Evolutionary conservation across 139 green algal species (phyloP), one percentile per base, ranked within the genome.

Genomic region (Pseudopediastrum boryanum): DNA sequence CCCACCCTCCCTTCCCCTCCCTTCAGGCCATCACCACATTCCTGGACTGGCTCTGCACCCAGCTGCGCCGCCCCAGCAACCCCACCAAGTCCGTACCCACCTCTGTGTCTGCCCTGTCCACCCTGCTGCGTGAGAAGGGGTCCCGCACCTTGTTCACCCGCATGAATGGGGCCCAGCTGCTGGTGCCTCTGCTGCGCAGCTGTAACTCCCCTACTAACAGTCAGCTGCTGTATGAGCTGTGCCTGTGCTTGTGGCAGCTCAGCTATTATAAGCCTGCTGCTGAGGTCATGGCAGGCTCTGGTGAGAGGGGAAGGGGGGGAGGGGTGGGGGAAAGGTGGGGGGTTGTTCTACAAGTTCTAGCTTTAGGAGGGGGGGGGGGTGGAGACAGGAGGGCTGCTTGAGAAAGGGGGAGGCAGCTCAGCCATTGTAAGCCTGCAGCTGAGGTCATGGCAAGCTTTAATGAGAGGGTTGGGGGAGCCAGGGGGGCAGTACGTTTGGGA

Each of bases 161-260:
- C 36, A 81, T 75, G 44, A 85, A 84, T 23, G 94, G 83, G 59
- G 84, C 90, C 54, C 61, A 67, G 58, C 85, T 95, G 78, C 83
- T 97, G 51, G 85, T 84, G 3, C 89, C 93, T 0, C 86, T 96
- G 50, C 76, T 97, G 69, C 73, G 74, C 52, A 80, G 59, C 46
- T 85, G 78, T 79, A 89, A 59, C 75, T 84, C 71, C 56, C 83
- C 87, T 13, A 80, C 78, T 46, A 90, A 90, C 85, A 87, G 89
- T 52, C 96, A 99, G 90, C 89, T 98, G 72, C 87, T 96, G 63
- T 99, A 99, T 83, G 95, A 99, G 86, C 87, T 91, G 0, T 89
- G 85, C 67, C 85, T 99, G 71, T 97, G 91, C 85, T 70, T 92
- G 1, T 99, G 96, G 96, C 87, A 97, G 84, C 89, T 99, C 43